A percentile compares a stretch with the other conserved stretches of the same genome.
Conservation (phyloP, 176 grass and related monocot species). For the Eremochloa ophiuroides region DNA sequence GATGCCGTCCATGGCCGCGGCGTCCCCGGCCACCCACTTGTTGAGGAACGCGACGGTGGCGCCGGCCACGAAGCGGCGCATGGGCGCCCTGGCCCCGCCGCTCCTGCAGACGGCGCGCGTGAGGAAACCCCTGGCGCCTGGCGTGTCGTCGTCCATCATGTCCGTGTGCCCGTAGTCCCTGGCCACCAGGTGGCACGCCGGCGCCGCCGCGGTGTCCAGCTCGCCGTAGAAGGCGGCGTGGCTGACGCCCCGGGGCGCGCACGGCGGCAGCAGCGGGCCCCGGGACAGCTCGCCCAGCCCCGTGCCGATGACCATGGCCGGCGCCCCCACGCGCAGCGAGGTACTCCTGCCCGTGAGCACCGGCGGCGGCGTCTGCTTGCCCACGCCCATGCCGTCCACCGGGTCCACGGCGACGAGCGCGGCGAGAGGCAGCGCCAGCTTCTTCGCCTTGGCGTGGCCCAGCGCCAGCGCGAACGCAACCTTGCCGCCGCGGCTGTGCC, state of each 20-base stretch:
- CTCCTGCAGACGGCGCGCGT: constrained; percentile 55
- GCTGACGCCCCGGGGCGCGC: constrained; percentile 55
- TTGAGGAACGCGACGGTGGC: constrained; percentile 68
- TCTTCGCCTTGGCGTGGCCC: constrained; percentile 22
- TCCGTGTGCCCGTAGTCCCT: constrained; percentile 76
- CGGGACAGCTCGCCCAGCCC: constrained; percentile 55
- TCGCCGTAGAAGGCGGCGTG: constrained; percentile 67
- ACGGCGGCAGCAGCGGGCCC: constrained; percentile 50
- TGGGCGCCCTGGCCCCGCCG: constrained; percentile 56
- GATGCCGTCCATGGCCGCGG: constrained; percentile 30
- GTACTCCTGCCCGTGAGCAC: constrained; percentile 32
- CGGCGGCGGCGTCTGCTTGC: constrained; percentile 61
- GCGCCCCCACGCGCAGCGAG: constrained; percentile 33
- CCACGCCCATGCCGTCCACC: constrained; percentile 72
- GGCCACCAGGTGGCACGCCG: constrained; percentile 65
- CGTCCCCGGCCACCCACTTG: constrained; percentile 29
- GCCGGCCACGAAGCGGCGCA: constrained; percentile 75
- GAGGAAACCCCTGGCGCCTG: constrained; percentile 45
- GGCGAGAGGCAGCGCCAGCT: constrained; percentile 28
- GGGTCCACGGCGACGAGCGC: constrained; percentile 73
- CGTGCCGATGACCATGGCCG: constrained; percentile 73
- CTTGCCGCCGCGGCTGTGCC: constrained; percentile 87
- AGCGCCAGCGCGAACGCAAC: constrained; percentile 68
- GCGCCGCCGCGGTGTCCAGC: constrained; percentile 16
- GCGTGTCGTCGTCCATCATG: constrained; percentile 85